Conservation (phyloP, 2,329 filamentous ascomycete species). For the Alternaria solani region DNA sequence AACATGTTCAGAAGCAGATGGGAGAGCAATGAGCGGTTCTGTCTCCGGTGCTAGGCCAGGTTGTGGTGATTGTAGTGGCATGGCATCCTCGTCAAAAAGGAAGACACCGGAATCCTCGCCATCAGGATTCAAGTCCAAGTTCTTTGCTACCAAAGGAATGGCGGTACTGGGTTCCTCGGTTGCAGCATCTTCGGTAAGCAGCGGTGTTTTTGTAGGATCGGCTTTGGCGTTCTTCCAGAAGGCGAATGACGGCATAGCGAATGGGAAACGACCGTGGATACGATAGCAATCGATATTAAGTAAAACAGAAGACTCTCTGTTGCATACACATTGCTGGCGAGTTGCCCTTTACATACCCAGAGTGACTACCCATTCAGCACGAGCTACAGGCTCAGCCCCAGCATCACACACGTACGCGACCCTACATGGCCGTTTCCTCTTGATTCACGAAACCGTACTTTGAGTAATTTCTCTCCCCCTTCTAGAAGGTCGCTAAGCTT, state of each 20-base stretch:
- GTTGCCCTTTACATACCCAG: background rate
- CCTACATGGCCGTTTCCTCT: constrained; percentile 23
- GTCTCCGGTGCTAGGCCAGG: background rate
- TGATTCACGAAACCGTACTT: background rate
- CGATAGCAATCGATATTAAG: background rate
- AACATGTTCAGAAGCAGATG: background rate
- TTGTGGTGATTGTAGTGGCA: background rate
- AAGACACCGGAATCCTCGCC: constrained; percentile 31
- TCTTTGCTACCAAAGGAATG: background rate
- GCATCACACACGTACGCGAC: constrained; percentile 12
- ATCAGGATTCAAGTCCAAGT: constrained; percentile 23
- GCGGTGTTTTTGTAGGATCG: constrained; percentile 16
- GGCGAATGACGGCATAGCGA: constrained; percentile 31
- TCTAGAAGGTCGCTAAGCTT: background rate
- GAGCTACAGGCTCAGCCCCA: constrained; percentile 11
- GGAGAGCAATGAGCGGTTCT: background rate
- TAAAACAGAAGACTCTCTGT: background rate
- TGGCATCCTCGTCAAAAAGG: constrained; percentile 19
- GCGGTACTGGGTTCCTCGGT: constrained; percentile 3
- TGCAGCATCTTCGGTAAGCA: constrained; percentile 13
- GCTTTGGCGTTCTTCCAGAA: constrained; percentile 31
- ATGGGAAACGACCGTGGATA: background rate
- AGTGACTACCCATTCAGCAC: constrained; percentile 3
- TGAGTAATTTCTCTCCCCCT: background rate
- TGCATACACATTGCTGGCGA: background rate